Evolutionary conservation across 306 rosid genomes (phyloP), one percentile per base, ranked within the genome.

Genomic region (Abrus precatorius): DNA sequence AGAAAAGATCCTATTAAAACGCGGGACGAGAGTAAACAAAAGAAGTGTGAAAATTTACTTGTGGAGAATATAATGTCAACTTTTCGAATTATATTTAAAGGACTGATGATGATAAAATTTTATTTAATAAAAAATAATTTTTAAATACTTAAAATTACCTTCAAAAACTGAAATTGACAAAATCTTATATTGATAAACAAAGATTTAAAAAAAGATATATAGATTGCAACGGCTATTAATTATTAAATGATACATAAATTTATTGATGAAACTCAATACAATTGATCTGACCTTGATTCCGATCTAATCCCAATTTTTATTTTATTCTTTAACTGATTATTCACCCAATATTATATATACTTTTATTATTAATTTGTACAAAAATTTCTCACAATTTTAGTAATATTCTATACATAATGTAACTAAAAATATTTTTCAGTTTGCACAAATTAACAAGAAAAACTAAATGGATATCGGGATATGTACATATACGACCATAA

Each of bases 401-500:
- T 11, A 34, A 62, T 62, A 62, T 34, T 34, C 7, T 10, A 69
- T 20, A 20, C 20, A n/a, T 34, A 52, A 12, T 8, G 48, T 49
- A 61, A 28, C 43, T 7, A 20, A 59, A 59, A 13, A 50, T 28
- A 36, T 44, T 69, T 75, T 53, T 80, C 66, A 47, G 4, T 59
- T 55, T 59, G 28, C 43, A 20, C 69, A 64, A 33, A 65, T 7
- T 38, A 12, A 44, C 5, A n/a, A n/a, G 41, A 5, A 77, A 38
- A 65, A 43, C 49, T 28, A 30, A 36, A 53, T 65, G 7, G 12
- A 6, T n/a, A 8, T 66, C 32, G 63, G 30, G 45, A 4, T 20
- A 20, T 20, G 40, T 9, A 74, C 5, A 47, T 28, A 52, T 66
- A 27, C 49, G 2, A 2, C 59, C 20, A 68, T 11, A 10, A 1